Evolutionary conservation across 257 asterid species (phyloP).

Genomic region (Solanum neorickii): DNA sequence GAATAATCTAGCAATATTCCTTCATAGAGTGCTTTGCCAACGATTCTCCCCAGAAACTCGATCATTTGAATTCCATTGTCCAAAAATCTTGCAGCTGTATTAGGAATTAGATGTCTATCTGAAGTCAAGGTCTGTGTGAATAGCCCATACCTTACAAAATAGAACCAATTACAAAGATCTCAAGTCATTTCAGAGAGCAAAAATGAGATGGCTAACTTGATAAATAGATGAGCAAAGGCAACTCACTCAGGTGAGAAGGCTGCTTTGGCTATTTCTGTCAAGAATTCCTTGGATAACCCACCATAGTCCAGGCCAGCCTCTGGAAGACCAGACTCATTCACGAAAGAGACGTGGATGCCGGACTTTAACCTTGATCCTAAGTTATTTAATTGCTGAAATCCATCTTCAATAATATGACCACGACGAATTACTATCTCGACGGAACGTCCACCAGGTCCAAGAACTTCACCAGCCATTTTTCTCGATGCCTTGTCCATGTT

Average conservation of each 20-base stretch:
- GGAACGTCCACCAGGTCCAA: conserved; percentile 64
- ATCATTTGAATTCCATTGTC: conserved; percentile 84
- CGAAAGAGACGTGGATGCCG: conserved; percentile 74
- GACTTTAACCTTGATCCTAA: conserved; percentile 84
- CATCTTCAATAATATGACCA: conserved; percentile 84
- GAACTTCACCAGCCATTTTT: conserved; percentile 71
- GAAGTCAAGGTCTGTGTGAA: conserved; percentile 82
- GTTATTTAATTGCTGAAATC: conserved; percentile 67
- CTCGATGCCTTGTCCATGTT: conserved; percentile 85
- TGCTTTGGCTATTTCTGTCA: conserved; percentile 74
- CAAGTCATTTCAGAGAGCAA: conserved; percentile 8
- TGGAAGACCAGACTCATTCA: conserved; percentile 91
- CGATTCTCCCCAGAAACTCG: conserved; percentile 87
- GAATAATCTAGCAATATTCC: conserved; percentile 85
- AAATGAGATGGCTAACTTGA: background rate
- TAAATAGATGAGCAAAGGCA: background rate
- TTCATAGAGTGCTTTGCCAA: conserved; percentile 94
- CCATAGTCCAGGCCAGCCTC: conserved; percentile 99
- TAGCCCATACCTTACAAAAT: conserved; percentile 60
- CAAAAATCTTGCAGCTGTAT: conserved; percentile 68
- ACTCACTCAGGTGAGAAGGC: conserved; percentile 89
- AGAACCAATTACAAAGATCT: background rate
- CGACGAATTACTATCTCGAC: conserved; percentile 81
- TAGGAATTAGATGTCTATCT: conserved; percentile 79
- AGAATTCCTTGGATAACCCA: conserved; percentile 92